phyloP scores from a whole-genome alignment of 2,329 filamentous ascomycete genomes.

The Berkeleyomyces rouxiae region DNA sequence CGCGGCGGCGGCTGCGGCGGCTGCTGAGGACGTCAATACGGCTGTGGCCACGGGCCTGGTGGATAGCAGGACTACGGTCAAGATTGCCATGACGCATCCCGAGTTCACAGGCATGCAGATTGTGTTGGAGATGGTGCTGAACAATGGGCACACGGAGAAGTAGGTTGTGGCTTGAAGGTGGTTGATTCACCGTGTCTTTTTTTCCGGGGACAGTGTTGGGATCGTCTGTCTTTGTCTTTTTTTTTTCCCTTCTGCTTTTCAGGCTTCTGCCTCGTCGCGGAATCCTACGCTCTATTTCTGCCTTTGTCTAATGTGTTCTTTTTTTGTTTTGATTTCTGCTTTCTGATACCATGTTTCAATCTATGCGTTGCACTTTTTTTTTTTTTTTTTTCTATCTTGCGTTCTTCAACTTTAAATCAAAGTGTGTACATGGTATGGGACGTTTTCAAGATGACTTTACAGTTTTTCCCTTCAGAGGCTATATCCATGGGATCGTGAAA shows the following conservation, averaged over 20 bases:
- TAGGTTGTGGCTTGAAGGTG: constrained; percentile 12
- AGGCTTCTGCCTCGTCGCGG: background rate
- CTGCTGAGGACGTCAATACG: constrained; percentile 8
- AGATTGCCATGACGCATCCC: constrained; percentile 90
- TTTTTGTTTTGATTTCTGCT: background rate
- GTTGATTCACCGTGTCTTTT: background rate
- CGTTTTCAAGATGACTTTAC: too few species aligned
- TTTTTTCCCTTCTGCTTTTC: background rate
- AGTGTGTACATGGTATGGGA: too few species aligned
- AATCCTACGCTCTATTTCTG: background rate
- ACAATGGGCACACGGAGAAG: constrained; percentile 57
- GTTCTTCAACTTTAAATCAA: background rate
- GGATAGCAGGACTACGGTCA: constrained; percentile 53
- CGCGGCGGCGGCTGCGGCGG: constrained; percentile 4
- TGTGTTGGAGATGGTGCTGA: constrained; percentile 80
- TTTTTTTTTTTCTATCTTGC: background rate
- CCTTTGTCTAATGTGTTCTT: background rate
- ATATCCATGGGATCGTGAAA: too few species aligned
- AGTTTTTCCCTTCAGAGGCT: too few species aligned
- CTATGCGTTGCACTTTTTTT: background rate
- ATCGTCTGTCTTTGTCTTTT: background rate
- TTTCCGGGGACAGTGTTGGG: background rate
- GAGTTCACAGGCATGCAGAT: constrained; percentile 72
- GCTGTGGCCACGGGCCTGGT: constrained; percentile 9
- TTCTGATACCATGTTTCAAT: constrained; percentile 1